Conservation (phyloP, 2,329 filamentous ascomycete species). For the Cordyceps farinosa region DNA sequence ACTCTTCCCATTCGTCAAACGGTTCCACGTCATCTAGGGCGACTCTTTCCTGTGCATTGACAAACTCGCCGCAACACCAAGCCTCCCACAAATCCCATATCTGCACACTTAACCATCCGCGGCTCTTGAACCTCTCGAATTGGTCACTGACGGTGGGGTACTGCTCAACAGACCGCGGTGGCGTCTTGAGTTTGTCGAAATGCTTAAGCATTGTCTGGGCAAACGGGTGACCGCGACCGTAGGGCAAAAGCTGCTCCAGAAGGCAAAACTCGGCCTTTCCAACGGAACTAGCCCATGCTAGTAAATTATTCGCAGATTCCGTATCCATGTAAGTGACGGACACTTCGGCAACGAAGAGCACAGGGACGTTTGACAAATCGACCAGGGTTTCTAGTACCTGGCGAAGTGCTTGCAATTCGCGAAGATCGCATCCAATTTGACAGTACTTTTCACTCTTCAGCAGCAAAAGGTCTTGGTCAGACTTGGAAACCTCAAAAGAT, state of each 20-base stretch:
- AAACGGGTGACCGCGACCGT: conserved; percentile 76
- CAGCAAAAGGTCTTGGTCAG: conserved; percentile 46
- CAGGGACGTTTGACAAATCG: conserved; percentile 53
- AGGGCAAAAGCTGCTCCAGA: conserved; percentile 80
- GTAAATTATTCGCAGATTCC: conserved; percentile 66
- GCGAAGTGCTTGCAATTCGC: conserved; percentile 60
- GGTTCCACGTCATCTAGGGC: conserved; percentile 69
- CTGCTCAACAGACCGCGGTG: conserved; percentile 67
- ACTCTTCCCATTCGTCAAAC: conserved; percentile 97
- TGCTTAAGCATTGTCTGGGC: conserved; percentile 80
- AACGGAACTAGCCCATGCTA: conserved; percentile 72
- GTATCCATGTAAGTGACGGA: conserved; percentile 88
- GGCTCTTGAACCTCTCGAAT: conserved; percentile 58
- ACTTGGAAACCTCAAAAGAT: conserved; percentile 32
- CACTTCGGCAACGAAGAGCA: conserved; percentile 85
- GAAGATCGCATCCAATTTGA: conserved; percentile 78
- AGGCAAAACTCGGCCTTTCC: conserved; percentile 76
- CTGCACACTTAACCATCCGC: conserved; percentile 64
- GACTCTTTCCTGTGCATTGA: conserved; percentile 56
- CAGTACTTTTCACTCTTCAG: conserved; percentile 68
- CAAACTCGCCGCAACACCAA: conserved; percentile 68
- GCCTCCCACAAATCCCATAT: conserved; percentile 75
- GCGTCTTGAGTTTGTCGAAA: conserved; percentile 76
- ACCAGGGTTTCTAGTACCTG: conserved; percentile 56
- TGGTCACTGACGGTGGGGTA: conserved; percentile 69